These are phyloP conservation scores for Pseudogymnoascus sp. DNA, from an alignment of 2,329 filamentous ascomycete genomes.

Conservation along the genomic window DNA sequence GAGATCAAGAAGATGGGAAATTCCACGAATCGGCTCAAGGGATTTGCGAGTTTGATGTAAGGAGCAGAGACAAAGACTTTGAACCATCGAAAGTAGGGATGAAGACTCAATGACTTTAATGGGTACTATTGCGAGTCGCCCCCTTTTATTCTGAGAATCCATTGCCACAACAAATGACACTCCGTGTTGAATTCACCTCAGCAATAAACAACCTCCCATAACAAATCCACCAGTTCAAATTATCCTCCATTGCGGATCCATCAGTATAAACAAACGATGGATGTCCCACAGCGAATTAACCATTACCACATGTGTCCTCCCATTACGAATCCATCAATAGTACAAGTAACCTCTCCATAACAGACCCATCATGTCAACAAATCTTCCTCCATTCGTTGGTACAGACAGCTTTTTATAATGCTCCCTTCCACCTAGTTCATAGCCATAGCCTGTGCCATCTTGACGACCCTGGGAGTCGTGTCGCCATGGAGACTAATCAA, in stretches of 20 bases:
- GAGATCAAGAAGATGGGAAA: conserved; percentile 24
- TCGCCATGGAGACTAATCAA: neutral
- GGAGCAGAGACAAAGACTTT: neutral
- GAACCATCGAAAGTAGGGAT: neutral
- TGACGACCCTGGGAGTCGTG: neutral
- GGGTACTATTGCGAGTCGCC: neutral
- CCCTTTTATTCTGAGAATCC: neutral
- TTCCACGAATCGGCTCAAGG: conserved; percentile 11
- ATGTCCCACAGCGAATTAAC: neutral
- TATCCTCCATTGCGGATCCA: neutral
- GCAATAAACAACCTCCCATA: neutral
- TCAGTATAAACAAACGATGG: neutral
- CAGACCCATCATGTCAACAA: too few species aligned
- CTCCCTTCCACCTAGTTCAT: neutral
- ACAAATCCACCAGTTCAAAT: neutral
- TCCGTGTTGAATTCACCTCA: neutral
- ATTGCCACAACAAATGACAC: neutral
- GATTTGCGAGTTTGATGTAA: neutral
- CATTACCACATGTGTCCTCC: neutral
- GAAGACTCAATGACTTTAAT: neutral
- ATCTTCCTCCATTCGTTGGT: too few species aligned
- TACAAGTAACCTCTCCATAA: neutral
- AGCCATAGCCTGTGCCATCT: neutral
- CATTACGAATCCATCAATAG: neutral
- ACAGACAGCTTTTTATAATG: neutral